These are phyloP conservation scores for Gracilaria gracilis DNA, from an alignment of 23 red algal genomes.

Conservation along the genomic window DNA sequence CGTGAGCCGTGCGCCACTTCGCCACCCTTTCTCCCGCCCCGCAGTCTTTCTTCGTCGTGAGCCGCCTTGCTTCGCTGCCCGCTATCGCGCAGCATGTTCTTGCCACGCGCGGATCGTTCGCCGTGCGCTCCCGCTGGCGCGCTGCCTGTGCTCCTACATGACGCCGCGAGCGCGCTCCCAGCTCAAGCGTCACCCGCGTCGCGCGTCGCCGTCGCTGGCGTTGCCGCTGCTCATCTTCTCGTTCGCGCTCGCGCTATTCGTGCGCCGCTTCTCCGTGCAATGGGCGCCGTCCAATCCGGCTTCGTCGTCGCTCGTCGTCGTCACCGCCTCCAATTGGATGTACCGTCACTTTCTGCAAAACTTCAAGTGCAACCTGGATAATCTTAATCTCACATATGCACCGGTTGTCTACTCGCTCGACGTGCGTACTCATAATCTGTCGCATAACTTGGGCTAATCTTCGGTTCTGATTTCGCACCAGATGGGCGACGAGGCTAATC, in stretches of 20 bases:
- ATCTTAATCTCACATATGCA: neutral
- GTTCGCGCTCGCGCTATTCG: neutral
- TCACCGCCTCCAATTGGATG: constrained; percentile 56
- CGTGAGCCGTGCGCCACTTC: too few relatives aligned
- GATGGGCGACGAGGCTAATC: constrained; percentile 29
- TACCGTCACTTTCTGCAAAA: constrained; percentile 47
- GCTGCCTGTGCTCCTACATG: neutral
- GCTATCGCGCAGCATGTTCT: too few relatives aligned
- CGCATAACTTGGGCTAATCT: constrained; percentile 3
- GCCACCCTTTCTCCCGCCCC: too few relatives aligned
- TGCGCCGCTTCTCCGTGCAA: neutral
- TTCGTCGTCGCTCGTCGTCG: constrained; percentile 1
- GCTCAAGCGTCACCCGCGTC: neutral
- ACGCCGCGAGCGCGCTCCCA: neutral
- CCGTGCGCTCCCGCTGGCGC: too few relatives aligned
- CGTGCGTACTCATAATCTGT: constrained; percentile 36
- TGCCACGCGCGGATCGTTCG: too few relatives aligned
- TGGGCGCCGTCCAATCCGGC: neutral
- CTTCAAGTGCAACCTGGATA: constrained; percentile 53
- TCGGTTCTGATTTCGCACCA: constrained; percentile 44
- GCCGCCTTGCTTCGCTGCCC: too few relatives aligned
- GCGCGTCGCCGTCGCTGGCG: neutral
- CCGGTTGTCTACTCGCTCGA: constrained; percentile 52
- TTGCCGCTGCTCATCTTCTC: neutral
- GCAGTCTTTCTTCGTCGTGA: too few relatives aligned